Conservation (phyloP, 176 grass and related monocot genomes). For the Lolium multiflorum region DNA sequence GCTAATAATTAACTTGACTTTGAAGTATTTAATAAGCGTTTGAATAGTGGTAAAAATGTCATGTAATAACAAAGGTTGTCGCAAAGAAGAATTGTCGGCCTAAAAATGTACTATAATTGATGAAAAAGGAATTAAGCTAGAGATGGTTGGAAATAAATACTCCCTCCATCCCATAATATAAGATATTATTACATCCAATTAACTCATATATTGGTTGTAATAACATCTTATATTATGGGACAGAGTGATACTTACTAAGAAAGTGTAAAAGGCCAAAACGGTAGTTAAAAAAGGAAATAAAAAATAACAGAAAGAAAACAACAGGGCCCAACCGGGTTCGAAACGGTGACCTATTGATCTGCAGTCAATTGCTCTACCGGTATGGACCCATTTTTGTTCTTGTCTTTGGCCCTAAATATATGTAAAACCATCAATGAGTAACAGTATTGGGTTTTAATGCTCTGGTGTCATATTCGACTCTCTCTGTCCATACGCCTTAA, state of each 20-base stretch:
- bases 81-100: neutral
- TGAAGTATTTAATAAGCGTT: neutral
- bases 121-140: neutral
- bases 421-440: neutral
- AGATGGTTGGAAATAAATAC: neutral
- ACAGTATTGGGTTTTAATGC: slow-evolving; percentile 11
- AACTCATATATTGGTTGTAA: no score
- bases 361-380: slow-evolving; percentile 91
- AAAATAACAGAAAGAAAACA: neutral
- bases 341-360: slow-evolving; percentile 98
- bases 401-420: neutral
- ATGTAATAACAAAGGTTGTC: neutral
- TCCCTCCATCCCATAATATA: no score
- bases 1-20: neutral
- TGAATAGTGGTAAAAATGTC: neutral
- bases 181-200: no score
- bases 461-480: neutral
- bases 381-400: slow-evolving; percentile 53
- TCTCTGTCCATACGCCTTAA: neutral
- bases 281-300: neutral
- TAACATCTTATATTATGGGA: neutral
- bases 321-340: slow-evolving; percentile 91
- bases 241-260: neutral
- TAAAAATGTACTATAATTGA: neutral
- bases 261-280: neutral